Base-by-base conservation (phyloP, 1,284 basidiomycete species). In the Peniophora sp. region DNA sequence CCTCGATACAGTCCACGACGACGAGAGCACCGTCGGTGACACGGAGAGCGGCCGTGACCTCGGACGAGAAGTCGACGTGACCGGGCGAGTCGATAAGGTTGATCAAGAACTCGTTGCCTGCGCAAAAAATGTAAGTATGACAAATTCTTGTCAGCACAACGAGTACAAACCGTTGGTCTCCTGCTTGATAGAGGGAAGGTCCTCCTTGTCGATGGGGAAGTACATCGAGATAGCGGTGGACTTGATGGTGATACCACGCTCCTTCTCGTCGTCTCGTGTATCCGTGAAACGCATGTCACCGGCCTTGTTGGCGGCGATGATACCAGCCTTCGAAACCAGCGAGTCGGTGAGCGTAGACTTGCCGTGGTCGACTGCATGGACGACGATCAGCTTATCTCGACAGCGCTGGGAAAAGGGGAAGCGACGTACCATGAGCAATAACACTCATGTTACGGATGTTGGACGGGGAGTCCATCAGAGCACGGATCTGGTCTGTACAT, bases 161-260 rank as follows among this genome's bases (percentile, higher is more conserved):
- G 50, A 34, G 22, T 45, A 64, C 70, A 50, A 60, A 88, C 93
- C 94, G 2, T 86, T 83, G 45, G 92, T 96, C 75, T 96, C 91
- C 78, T 99, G 95, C 72, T 92, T 89, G 71, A 99, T 87, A 56
- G 87, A 77, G 17, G 67, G 62, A 44, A 96, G 65, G 57, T 96
- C 90, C 17, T 97, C 95, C 79, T 97, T 93, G 68, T 79, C 71
- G 66, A 99, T 81, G 75, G 93, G 86, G 71, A 99, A 99, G 78
- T 97, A 98, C 97, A 99, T 99, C 56, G 97, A 97, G 70, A 99
- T 98, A 67, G 96, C 97, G 46, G 97, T 99, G 47, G 97, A 99
- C 78, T 99, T 99, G 79, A 99, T 99, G 55, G 97, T 99, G 66
- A 99, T 99, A 81, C 97, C 97, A 77, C 97, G 95, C 72, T 99